Evolutionary conservation across 140 eudicot genomes (phyloP).

Genomic region (Oenanthe javanica): DNA sequence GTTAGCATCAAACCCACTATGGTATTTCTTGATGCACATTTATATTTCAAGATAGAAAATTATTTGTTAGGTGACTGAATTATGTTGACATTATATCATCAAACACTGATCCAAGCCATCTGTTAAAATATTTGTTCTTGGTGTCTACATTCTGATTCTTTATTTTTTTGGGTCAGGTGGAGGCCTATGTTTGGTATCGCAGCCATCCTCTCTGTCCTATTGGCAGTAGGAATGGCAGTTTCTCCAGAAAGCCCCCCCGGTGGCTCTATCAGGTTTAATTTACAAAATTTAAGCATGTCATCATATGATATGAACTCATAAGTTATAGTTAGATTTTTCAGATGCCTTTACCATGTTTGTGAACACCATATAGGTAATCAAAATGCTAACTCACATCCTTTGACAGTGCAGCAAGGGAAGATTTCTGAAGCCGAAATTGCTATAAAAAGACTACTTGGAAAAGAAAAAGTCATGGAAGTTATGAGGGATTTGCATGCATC

Average conservation of each 20-base stretch:
- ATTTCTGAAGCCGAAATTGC: slow-evolving; percentile 57
- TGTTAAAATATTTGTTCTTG: too few species aligned
- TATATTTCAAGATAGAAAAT: neutral
- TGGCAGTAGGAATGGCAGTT: slow-evolving; percentile 92
- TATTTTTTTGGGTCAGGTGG: slow-evolving; percentile 70
- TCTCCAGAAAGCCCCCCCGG: slow-evolving; percentile 88
- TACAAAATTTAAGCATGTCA: slow-evolving; percentile 4
- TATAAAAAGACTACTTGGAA: slow-evolving; percentile 56
- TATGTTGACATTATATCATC: neutral
- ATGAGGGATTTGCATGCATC: slow-evolving; percentile 73
- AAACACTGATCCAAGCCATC: neutral
- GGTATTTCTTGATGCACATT: slow-evolving; percentile 31
- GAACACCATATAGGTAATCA: neutral
- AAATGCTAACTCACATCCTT: neutral
- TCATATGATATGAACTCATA: neutral
- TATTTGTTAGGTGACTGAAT: neutral
- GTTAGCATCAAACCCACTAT: slow-evolving; percentile 52
- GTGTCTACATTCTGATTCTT: neutral
- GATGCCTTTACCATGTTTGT: neutral
- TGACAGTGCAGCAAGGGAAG: slow-evolving; percentile 69
- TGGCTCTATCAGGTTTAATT: slow-evolving; percentile 88
- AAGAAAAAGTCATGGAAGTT: slow-evolving; percentile 75
- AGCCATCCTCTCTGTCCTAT: slow-evolving; percentile 61
- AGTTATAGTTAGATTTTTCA: neutral
- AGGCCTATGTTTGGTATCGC: slow-evolving; percentile 88